Evolutionary conservation across 2,329 filamentous ascomycete genomes (phyloP), one percentile per base, ranked within the genome.

Genomic region (Cercospora canescens): DNA sequence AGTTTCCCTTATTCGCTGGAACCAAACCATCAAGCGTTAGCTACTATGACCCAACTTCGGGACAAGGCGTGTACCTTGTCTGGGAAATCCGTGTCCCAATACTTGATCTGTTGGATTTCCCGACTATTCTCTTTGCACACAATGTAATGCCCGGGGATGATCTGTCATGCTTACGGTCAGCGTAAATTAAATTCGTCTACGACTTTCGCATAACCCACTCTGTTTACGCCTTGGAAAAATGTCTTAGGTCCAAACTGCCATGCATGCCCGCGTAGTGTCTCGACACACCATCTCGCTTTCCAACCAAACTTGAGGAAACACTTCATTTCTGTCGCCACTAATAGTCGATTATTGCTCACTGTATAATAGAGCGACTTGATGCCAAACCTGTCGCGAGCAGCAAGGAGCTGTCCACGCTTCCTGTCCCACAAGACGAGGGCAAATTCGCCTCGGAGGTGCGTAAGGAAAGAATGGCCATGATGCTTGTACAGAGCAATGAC

Each of bases 281-380:
- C 87, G 72, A 59, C 80, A 71, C 86, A 81, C 86, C 86, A 88
- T 67, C 84, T 79, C 0, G 84, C 80, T 71, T 69, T 18, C 67
- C 84, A 84, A 84, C 0, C 84, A 83, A 62, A 86, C 70, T 0
- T 83, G 75, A 54, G 83, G 69, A 70, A 85, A 0, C 82, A 84
- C 71, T 88, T 88, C 65, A 81, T 81, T 71, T 88, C 86, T 0
- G 84, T 77, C 6, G 84, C 83, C 0, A 87, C 72, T 12, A 86
- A 73, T 3, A 88, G 63, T 63, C 77, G 75, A 6, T 75, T 77
- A 12, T 8, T 8, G 14, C 8, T 11, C 1, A 80, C 65, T 0
- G 84, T 86, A 75, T 81, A 87, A 64, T 85, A 83, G 18, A 88
- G 77, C 2, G 85, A 85, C 72, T 88, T 88, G 70, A 88, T 84